Evolutionary conservation across 176 grass and related monocot species (phyloP).

Genomic region (Rhynchospora pubera): DNA sequence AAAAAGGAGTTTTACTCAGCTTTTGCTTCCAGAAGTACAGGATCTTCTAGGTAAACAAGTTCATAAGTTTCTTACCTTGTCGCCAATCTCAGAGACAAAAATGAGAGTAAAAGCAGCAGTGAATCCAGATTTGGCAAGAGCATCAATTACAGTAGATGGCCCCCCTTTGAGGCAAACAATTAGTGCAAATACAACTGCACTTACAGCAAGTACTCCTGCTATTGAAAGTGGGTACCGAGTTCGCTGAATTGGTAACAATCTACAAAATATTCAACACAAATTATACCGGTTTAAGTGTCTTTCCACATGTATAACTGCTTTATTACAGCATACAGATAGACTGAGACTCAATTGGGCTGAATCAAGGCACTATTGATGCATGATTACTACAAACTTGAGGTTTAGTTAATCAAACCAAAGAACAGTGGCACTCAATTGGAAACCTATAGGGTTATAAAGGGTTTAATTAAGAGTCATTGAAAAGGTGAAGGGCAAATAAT

Average conservation of each 20-base stretch:
- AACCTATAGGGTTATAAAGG: neutral
- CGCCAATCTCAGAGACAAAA: slow-evolving; percentile 95
- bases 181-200: slow-evolving; percentile 40
- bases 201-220: slow-evolving; percentile 50
- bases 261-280: neutral
- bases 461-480: neutral
- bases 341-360: neutral
- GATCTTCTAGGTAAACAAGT: neutral
- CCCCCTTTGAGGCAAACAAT: slow-evolving; percentile 68
- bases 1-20: neutral
- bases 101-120: slow-evolving; percentile 85
- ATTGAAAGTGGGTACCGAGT: slow-evolving; percentile 41
- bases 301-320: neutral
- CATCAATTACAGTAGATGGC: slow-evolving; percentile 44
- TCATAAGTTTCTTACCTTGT: slow-evolving; percentile 56
- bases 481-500: neutral
- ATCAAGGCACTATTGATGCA: neutral
- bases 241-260: slow-evolving; percentile 28
- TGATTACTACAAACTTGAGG: neutral
- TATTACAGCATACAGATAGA: neutral
- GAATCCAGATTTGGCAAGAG: slow-evolving; percentile 89
- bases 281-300: neutral
- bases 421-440: neutral
- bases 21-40: neutral
- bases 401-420: neutral